Base-by-base conservation (phyloP, 2,329 filamentous ascomycete genomes). In the Diplodia corticola region DNA sequence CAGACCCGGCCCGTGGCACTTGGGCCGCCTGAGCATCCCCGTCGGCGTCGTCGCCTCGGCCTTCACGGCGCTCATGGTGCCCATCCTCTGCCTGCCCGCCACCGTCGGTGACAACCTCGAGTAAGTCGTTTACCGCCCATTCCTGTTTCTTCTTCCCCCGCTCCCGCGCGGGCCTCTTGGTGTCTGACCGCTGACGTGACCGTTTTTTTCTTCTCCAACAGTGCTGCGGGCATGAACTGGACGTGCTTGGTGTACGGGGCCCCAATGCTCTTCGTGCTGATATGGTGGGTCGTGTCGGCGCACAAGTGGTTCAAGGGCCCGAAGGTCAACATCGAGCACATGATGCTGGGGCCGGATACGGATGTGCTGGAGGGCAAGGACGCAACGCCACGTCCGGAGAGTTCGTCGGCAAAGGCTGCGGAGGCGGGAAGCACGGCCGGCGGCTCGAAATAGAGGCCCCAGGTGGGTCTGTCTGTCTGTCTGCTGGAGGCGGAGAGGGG, bases 251-350 rank as follows among this genome's bases (percentile, higher is more conserved):
- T 89, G 9, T 90, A 88, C 75, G 88, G 87, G 5, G 87, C 79
- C 2, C 85, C 86, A 0, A 90, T 90, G 87, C 67, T 86, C 4
- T 73, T 82, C 3, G 80, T 87, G 4, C 77, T 82, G 2, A 75
- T 88, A 15, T 91, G 88, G 86, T 91, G 87, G 81, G 77, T 85
- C 48, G 77, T 90, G 4, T 83, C 84, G 69, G 88, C 88, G 10
- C 81, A 81, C 57, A 88, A 85, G 71, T 91, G 88, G 88, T 91
- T 91, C 76, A 88, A 86, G 71, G 89, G 89, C 0, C 88, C 89
- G 0, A 89, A 87, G 78, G 85, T 91, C 68, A 90, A 90, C 71
- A 79, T 90, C 28, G 83, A 86, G 70, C 85, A 88, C 75, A 71
- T 80, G 71, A 83, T 83, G 80, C 73, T 80, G 15, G 80, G 80